Evolutionary conservation across 108 stramenopile genomes (phyloP).

Genomic region (Skeletonema menzelii): DNA sequence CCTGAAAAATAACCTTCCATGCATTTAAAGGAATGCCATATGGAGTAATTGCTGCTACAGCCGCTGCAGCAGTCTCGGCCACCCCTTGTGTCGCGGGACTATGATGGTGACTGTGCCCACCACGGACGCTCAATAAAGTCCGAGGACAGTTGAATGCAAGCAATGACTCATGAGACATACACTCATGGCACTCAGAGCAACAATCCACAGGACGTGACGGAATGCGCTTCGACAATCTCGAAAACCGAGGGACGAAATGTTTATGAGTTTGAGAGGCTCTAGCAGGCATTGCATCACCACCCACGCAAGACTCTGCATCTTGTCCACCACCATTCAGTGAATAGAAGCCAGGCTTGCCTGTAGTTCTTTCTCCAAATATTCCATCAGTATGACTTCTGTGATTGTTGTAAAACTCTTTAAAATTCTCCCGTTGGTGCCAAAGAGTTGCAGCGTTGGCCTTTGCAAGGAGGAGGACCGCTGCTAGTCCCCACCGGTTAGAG

Average conservation of each 20-base stretch:
- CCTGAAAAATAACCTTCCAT: slow-evolving; percentile 91
- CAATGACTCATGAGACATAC: slow-evolving; percentile 27
- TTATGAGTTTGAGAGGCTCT: slow-evolving; percentile 6
- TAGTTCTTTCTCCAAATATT: slow-evolving; percentile 12
- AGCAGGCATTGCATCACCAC: neutral
- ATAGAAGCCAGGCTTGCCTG: slow-evolving; percentile 23
- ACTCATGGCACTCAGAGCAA: slow-evolving; percentile 35
- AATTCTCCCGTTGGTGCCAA: slow-evolving; percentile 40
- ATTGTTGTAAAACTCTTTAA: slow-evolving; percentile 22
- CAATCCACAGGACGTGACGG: slow-evolving; percentile 30
- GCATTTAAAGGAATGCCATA: slow-evolving; percentile 75
- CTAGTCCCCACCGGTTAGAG: slow-evolving; percentile 14
- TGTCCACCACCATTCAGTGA: neutral
- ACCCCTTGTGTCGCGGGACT: neutral
- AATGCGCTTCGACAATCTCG: slow-evolving; percentile 23
- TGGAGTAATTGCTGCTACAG: slow-evolving; percentile 34
- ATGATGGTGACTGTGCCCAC: slow-evolving; percentile 30
- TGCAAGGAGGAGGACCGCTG: slow-evolving; percentile 18
- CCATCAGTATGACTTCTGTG: slow-evolving; percentile 11
- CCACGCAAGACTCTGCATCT: neutral
- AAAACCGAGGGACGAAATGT: slow-evolving; percentile 28
- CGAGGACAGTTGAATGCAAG: slow-evolving; percentile 10
- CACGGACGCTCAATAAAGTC: slow-evolving; percentile 14
- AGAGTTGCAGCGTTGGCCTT: slow-evolving; percentile 26
- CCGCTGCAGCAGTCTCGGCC: slow-evolving; percentile 17